phyloP scores from a whole-genome alignment of 495 filamentous ascomycete species.

The Penicillium simplicissimum region DNA sequence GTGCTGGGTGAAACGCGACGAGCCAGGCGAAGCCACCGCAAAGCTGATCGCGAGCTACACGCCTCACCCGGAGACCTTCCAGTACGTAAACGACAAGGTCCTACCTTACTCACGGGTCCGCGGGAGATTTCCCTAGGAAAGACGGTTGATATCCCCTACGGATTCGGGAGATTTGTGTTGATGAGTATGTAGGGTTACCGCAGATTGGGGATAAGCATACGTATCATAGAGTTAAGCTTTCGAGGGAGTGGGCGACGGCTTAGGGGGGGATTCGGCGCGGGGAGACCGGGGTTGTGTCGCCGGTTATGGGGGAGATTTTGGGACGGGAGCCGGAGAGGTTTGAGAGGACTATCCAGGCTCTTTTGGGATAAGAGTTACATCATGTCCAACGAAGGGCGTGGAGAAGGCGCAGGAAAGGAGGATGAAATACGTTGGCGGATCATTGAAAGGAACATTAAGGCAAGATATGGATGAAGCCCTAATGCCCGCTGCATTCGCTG shows the following conservation, averaged over 20 bases:
- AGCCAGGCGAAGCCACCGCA: slow-evolving; percentile 50
- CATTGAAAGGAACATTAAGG: too few species aligned
- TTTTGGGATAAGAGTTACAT: neutral
- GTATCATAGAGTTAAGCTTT: slow-evolving; percentile 31
- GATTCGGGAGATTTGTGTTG: slow-evolving; percentile 39
- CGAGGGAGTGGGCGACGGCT: slow-evolving; percentile 40
- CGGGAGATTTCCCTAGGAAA: slow-evolving; percentile 40
- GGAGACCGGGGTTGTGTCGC: slow-evolving; percentile 40
- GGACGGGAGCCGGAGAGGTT: slow-evolving; percentile 42
- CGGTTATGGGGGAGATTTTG: slow-evolving; percentile 35
- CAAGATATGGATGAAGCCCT: too few species aligned
- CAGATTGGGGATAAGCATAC: slow-evolving; percentile 33
- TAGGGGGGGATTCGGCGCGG: slow-evolving; percentile 46
- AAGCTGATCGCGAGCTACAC: slow-evolving; percentile 38
- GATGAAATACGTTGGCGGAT: too few species aligned
- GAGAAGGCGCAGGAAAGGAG: too few species aligned
- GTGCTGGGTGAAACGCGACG: slow-evolving; percentile 54
- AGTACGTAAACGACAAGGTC: slow-evolving; percentile 37
- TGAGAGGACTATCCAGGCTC: slow-evolving; percentile 28
- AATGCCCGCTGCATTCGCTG: too few species aligned
- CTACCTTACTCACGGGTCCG: slow-evolving; percentile 42
- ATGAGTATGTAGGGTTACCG: slow-evolving; percentile 41
- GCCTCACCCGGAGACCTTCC: slow-evolving; percentile 18
- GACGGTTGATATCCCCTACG: slow-evolving; percentile 35
- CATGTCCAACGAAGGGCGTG: too few species aligned